These are phyloP conservation scores for Wolfiporia cocos DNA, from an alignment of 1,284 basidiomycete genomes.

Conservation along the genomic window DNA sequence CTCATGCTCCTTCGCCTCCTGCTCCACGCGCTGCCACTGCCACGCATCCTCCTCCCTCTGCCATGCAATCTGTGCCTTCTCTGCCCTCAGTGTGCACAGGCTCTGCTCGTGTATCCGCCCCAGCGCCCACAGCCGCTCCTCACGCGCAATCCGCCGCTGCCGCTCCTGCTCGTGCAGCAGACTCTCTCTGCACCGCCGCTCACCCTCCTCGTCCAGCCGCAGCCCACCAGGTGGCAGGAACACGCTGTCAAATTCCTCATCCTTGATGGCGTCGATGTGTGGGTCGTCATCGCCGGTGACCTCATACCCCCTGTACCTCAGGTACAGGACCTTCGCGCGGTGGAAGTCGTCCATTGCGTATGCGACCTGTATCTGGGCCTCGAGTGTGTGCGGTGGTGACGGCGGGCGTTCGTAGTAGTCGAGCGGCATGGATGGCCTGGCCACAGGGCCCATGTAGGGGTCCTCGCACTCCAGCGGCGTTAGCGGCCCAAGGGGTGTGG, in stretches of 20 bases:
- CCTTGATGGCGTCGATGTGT: conserved; percentile 51
- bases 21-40: conserved; percentile 21
- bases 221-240: conserved; percentile 53
- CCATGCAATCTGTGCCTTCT: conserved; percentile 31
- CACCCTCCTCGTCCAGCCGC: conserved; percentile 40
- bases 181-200: conserved; percentile 23
- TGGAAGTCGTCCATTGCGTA: conserved; percentile 62
- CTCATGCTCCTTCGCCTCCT: conserved; percentile 25
- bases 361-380: conserved; percentile 59
- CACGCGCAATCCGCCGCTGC: conserved; percentile 31
- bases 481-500: conserved; percentile 16
- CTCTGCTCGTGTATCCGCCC: conserved; percentile 49
- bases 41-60: conserved; percentile 31
- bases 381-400: conserved; percentile 43
- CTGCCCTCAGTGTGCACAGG: conserved; percentile 35
- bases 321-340: conserved; percentile 53
- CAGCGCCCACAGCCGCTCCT: conserved; percentile 37
- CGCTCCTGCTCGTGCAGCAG: conserved; percentile 30
- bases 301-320: conserved; percentile 55
- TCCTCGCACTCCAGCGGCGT: conserved; percentile 23
- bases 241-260: conserved; percentile 59
- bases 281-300: conserved; percentile 54
- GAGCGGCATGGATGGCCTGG: conserved; percentile 9
- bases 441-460: conserved; percentile 2
- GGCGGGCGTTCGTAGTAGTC: conserved; percentile 37